Base-by-base conservation (phyloP, 1,284 basidiomycete genomes). In the Ganoderma leucocontextum region DNA sequence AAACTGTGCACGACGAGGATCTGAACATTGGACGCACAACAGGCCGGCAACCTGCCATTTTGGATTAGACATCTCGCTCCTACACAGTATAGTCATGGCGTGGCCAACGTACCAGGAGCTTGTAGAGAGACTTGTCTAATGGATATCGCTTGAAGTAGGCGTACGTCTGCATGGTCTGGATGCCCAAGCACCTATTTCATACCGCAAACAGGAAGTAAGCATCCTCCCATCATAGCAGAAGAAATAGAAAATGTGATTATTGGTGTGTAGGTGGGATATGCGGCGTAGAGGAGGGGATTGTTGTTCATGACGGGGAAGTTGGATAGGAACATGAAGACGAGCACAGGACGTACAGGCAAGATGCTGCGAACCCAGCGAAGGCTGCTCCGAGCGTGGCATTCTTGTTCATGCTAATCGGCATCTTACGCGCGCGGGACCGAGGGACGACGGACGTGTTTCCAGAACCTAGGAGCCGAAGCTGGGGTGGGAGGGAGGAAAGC, bases 361-460 rank as follows among this genome's bases (percentile, higher is more conserved):
- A 87, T 22, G 83, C 75, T n/a, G 82, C 82, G 76, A 89, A 89
- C 61, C 90, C 89, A 67, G 89, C 77, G 70, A 86, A 82, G 61
- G 84, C 79, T 22, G 90, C 89, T 60, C 89, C 89, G 10, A 91
- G 82, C 0, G 89, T 91, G 72, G 83, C 82, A 76, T 86, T 72
- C 65, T 71, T 76, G 72, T 73, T 82, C 62, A 87, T 70, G 57
- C 62, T 35, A 53, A 59, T 38, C 63, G 70, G 58, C 60, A 68
- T 70, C 47, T 36, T 64, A 42, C 61, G 25, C 53, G 55, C n/a
- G 39, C 52, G 44, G 2, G 44, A 59, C 42, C 35, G 41, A 62
- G 25, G 47, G 12, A 29, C 25, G 52, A 62, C 38, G 42, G 38
- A 38, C 39, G 47, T 19, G 47, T 19, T 19, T 62, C 44, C 44